These are phyloP conservation scores for Abrus precatorius DNA, from an alignment of 306 rosid genomes.

Conservation along the genomic window DNA sequence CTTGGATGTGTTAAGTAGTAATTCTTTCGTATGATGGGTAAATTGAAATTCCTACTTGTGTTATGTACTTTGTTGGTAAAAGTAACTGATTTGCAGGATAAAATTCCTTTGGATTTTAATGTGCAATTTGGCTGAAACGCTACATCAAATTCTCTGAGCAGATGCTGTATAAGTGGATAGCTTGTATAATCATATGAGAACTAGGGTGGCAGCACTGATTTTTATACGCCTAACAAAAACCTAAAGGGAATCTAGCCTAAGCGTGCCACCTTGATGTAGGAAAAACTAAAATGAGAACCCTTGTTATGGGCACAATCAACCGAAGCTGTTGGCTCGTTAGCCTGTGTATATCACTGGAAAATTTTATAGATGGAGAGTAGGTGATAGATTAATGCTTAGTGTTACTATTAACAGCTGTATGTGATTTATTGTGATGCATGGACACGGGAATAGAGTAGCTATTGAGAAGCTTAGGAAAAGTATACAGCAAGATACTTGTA, in stretches of 20 bases:
- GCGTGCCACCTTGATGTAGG: neutral
- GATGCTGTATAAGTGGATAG: neutral
- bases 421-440: conserved; percentile 20
- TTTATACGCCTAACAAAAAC: neutral
- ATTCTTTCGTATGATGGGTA: conserved; percentile 8
- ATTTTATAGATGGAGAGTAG: neutral
- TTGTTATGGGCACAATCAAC: neutral
- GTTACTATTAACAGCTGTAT: neutral
- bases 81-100: neutral
- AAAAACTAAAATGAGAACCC: conserved; percentile 18
- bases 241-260: neutral
- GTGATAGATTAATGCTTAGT: neutral
- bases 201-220: neutral
- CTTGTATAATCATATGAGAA: conserved; percentile 26
- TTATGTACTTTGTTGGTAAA: conserved; percentile 15
- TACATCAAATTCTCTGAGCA: conserved; percentile 16
- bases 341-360: conserved; percentile 9
- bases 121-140: conserved; percentile 32
- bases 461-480: neutral
- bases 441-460: conserved; percentile 1
- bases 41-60: conserved; percentile 14
- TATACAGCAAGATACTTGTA: neutral
- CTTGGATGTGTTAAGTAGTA: conserved; percentile 10
- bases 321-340: conserved; percentile 13
- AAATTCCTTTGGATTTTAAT: conserved; percentile 17